Conservation (phyloP, 169 alveolate species). For the Plasmodium malariae region DNA sequence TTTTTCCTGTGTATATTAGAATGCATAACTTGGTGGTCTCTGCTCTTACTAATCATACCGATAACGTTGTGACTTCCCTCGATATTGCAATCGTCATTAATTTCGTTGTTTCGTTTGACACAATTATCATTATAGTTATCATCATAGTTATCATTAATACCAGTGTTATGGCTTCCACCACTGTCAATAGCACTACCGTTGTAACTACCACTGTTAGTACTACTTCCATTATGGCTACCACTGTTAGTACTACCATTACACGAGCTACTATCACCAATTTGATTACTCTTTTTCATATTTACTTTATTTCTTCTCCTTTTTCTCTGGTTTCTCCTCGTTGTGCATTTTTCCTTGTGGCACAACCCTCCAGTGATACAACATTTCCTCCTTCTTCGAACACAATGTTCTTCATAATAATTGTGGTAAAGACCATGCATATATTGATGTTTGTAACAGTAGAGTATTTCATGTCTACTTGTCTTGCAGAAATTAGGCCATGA, state of each 20-base stretch:
- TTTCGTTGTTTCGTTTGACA: no score
- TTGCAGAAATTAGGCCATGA: conserved; percentile 68
- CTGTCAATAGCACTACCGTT: no score
- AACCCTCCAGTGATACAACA: no score
- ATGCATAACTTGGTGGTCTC: no score
- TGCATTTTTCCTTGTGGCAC: neutral
- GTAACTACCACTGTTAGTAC: neutral
- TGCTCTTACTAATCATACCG: no score
- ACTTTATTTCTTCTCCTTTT: neutral
- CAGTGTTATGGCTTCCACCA: no score
- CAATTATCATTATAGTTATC: no score
- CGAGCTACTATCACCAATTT: neutral
- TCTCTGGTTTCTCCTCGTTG: neutral
- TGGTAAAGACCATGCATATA: conserved; percentile 70
- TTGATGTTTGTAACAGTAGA: conserved; percentile 64
- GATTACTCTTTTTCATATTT: neutral
- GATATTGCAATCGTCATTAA: no score
- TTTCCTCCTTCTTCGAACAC: neutral
- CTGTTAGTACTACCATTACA: neutral
- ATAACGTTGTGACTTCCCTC: no score
- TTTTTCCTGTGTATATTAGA: no score
- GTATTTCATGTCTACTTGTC: conserved; percentile 56
- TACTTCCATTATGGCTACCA: neutral
- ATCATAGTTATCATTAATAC: no score
- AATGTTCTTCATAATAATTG: conserved; percentile 29